Percentiles rank a stretch among this genome's conserved stretches.
phyloP scores from a whole-genome alignment of 2,329 filamentous ascomycete genomes.

The Metarhizium anisopliae region DNA sequence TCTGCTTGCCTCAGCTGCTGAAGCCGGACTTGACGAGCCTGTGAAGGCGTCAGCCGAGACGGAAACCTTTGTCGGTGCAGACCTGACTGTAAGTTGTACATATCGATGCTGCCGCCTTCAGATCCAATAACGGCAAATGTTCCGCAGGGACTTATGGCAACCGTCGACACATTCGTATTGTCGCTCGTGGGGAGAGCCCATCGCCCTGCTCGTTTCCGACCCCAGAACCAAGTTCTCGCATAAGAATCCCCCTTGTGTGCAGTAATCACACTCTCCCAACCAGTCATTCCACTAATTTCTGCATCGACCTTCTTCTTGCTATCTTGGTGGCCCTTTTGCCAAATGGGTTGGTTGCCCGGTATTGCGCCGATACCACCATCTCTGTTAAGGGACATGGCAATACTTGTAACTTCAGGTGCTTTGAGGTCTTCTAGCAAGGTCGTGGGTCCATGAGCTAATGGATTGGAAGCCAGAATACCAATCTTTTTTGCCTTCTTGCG shows the following conservation, averaged over 20 bases:
- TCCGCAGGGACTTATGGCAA: constrained; percentile 83
- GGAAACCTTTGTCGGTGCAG: constrained; percentile 83
- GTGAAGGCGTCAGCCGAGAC: constrained; percentile 63
- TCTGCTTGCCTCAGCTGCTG: constrained; percentile 52
- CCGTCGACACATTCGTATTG: constrained; percentile 70
- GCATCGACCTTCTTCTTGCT: constrained; percentile 54
- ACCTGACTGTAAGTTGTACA: constrained; percentile 96
- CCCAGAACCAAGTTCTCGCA: constrained; percentile 97
- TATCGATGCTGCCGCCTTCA: constrained; percentile 72
- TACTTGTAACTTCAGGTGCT: constrained; percentile 82
- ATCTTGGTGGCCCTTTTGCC: constrained; percentile 66
- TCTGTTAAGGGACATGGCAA: constrained; percentile 85
- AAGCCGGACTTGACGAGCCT: constrained; percentile 67
- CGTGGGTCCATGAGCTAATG: constrained; percentile 49
- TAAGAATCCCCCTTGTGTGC: constrained; percentile 78
- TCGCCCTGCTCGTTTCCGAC: constrained; percentile 80
- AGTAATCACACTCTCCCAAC: constrained; percentile 95
- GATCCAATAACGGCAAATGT: constrained; percentile 91
- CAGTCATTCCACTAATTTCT: constrained; percentile 67
- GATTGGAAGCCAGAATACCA: constrained; percentile 55
- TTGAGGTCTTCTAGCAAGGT: constrained; percentile 68
- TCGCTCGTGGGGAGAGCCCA: constrained; percentile 90
- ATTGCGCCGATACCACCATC: constrained; percentile 89
- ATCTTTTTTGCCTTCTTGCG: constrained; percentile 84
- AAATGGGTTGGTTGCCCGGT: constrained; percentile 68